Conservation (phyloP, 306 rosid genomes). For the Citrullus mucosospermus region DNA sequence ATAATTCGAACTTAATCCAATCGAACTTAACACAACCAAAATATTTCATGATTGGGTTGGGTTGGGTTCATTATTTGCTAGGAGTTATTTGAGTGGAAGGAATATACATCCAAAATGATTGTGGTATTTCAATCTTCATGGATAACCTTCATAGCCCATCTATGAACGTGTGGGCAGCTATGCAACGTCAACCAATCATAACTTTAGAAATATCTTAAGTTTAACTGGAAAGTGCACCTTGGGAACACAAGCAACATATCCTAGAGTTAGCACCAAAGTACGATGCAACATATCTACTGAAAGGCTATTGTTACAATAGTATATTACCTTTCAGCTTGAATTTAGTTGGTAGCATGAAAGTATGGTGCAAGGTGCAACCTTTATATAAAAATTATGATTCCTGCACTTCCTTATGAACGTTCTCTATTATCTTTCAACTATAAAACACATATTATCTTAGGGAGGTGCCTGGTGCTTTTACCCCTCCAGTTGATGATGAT, state of each 20-base stretch:
- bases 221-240: not conserved
- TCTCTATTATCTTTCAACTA: not conserved
- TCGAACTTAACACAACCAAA: not conserved
- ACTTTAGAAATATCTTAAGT: not conserved
- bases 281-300: not conserved
- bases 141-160: not conserved
- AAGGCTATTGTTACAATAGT: not conserved
- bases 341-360: not conserved
- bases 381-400: not conserved
- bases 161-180: not conserved
- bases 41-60: not conserved
- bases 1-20: not conserved
- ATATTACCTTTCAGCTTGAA: not conserved
- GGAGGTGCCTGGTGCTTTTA: constrained; percentile 27
- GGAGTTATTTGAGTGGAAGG: not conserved
- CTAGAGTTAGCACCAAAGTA: not conserved
- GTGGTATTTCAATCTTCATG: not conserved
- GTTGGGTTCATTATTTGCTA: not conserved
- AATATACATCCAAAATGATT: not conserved
- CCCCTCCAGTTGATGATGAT: constrained; percentile 21
- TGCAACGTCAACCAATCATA: not conserved
- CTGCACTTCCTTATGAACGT: not conserved
- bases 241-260: not conserved
- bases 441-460: constrained; percentile 25
- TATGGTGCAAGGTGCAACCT: not conserved